Base-by-base conservation (phyloP, 306 rosid genomes). In the Abrus precatorius region DNA sequence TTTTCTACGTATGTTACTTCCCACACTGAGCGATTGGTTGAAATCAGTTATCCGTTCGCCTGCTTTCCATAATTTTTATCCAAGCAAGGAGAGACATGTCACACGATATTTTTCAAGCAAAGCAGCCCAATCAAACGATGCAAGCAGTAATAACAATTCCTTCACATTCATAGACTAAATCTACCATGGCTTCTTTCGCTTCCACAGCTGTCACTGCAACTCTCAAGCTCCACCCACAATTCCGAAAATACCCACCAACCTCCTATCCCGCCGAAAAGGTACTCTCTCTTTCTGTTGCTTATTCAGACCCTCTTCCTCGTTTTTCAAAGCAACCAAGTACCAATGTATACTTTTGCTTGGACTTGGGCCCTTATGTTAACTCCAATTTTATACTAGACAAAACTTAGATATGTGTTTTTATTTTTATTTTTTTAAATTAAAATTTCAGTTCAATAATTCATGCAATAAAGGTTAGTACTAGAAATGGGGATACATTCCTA, bases 121-220 rank as follows among this genome's bases (percentile, higher is more conserved):
- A 6, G 56, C 59, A 77, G 44, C 44, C 55, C 62, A 70, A 52
- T 44, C 68, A 78, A 79, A 27, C 45, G 20, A 80, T 75, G 78
- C 71, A 20, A 78, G 0, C 30, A 54, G 2, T 1, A 30, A 0
- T 13, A 6, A 0, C 13, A 14, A 11, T 79, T 81, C 83, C 33
- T 56, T 45, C 80, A 74, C 66, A 74, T 3, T 36, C 60, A 69
- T 66, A 81, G 6, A 65, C 52, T 69, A 5, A 27, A 8, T 44
- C 34, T 50, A 27, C 61, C 68, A 95, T 92, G 97, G 89, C 92
- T 85, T 91, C 97, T 70, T 34, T 91, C 65, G 89, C 92, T 83
- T 94, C 95, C 41, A 67, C 84, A 62, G 76, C 93, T 27, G 76
- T 88, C 68, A 77, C 68, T 77, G 87, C 91, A 74, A 73, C 88